Evolutionary conservation across 306 rosid species (phyloP).

Genomic region (Rubus parviflorus): DNA sequence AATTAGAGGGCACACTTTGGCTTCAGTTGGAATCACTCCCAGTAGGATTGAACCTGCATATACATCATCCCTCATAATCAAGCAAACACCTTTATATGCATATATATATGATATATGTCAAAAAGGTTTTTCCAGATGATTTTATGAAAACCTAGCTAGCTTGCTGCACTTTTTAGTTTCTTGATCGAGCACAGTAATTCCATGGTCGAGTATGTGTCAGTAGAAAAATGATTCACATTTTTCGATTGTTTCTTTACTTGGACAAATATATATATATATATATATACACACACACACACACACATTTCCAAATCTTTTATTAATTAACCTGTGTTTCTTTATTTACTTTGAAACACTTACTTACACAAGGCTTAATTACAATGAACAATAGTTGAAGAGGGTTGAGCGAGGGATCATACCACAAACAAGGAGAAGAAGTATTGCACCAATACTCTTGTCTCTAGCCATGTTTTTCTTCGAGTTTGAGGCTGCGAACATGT

Average conservation of each 20-base stretch:
- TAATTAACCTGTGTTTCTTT: no score
- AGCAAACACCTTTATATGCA: neutral
- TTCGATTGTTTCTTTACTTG: neutral
- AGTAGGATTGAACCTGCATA: slow-evolving; percentile 25
- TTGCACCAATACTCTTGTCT: neutral
- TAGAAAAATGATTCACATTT: neutral
- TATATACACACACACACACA: no score
- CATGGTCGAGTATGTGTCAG: neutral
- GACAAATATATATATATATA: no score
- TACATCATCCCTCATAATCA: neutral
- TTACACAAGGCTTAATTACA: neutral
- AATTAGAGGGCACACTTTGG: slow-evolving; percentile 20
- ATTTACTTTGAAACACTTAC: neutral
- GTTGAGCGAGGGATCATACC: neutral
- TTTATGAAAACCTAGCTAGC: neutral
- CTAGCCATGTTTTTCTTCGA: neutral
- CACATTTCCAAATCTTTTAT: no score
- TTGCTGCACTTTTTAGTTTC: neutral
- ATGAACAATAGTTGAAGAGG: neutral
- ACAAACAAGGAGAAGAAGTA: slow-evolving; percentile 1
- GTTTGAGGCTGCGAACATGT: neutral
- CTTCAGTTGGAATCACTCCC: slow-evolving; percentile 6
- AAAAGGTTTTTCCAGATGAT: no score
- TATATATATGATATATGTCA: neutral
- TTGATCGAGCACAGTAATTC: neutral